These are phyloP conservation scores for Komagataella phaffii DNA, from an alignment of 805 yeast species.

Conservation along the genomic window DNA sequence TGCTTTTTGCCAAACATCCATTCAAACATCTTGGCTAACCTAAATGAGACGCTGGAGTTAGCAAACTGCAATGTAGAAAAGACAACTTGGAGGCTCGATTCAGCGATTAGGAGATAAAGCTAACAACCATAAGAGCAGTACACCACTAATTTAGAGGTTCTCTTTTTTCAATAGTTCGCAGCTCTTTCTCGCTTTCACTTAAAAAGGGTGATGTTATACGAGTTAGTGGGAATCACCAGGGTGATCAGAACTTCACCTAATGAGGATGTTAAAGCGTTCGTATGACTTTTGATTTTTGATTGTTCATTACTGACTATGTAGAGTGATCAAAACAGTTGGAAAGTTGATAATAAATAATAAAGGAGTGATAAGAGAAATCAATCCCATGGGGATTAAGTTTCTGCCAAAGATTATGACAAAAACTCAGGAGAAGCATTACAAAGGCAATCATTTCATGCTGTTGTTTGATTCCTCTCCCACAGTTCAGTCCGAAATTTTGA, in stretches of 20 bases:
- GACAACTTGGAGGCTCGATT: no score
- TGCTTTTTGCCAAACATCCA: constrained; percentile 93
- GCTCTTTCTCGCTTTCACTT: neutral
- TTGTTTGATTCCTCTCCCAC: constrained; percentile 77
- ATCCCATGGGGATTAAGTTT: constrained; percentile 64
- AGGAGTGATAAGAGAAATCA: constrained; percentile 82
- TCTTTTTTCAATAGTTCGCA: neutral
- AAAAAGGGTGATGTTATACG: constrained; percentile 56
- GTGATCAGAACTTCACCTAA: constrained; percentile 38
- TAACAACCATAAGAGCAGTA: neutral
- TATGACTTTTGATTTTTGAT: constrained; percentile 20
- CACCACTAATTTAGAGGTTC: neutral
- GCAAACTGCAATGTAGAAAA: neutral
- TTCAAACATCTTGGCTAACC: constrained; percentile 36
- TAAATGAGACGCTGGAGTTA: neutral
- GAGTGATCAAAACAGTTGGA: constrained; percentile 46
- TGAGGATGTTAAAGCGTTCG: constrained; percentile 48
- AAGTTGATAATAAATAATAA: constrained; percentile 73
- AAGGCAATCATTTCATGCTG: constrained; percentile 80
- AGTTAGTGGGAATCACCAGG: constrained; percentile 82
- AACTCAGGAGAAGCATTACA: constrained; percentile 81
- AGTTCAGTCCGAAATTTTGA: constrained; percentile 73
- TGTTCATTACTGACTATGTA: neutral
- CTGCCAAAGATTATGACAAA: constrained; percentile 74
- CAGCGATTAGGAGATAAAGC: no score